Evolutionary conservation across 2,329 filamentous ascomycete species (phyloP), one percentile per base, ranked within the genome.

Genomic region (Metarhizium brunneum): DNA sequence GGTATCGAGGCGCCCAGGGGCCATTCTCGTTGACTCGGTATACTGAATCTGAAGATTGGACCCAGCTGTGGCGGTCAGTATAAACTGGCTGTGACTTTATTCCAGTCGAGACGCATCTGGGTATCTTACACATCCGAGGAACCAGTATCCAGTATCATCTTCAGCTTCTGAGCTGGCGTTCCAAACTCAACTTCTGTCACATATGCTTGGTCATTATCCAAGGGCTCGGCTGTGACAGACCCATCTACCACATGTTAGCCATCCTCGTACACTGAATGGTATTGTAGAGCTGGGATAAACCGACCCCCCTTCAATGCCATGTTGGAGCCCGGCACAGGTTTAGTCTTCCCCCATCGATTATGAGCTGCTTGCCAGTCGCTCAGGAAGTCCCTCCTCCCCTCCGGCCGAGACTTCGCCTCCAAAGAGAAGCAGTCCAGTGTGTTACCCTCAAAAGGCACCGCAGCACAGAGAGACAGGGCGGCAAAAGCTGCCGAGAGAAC

Each of bases 71-170:
- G 35, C 2, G 8, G 48, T 60, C 30, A 62, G 59, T 13, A 25
- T 6, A 2, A 35, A 20, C 13, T 55, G 36, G 13, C 32, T 20
- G 13, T 25, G 25, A 25, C 32, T 20, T 16, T 48, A 2, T 36
- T 8, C 25, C n/a, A 30, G 25, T 30, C 11, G 16, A 38, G 20
- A 16, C 16, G 20, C 10, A 50, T 83, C 86, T 80, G 79, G 94
- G 20, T 7, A 50, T 83, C 86, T 80, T 79, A 94, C 85, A 80
- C 68, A 57, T 82, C 80, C 10, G 75, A 71, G 7, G 79, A 82
- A 11, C 79, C 80, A 2, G 78, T 81, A 60, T 81, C 79, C 29
- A 81, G 61, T n/a, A 78, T 73, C 47, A 81, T 63, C 50, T 72
- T 74, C 47, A 80, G 55, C 6, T 64, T 67, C 58, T 81, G 78